Evolutionary conservation across 2,329 filamentous ascomycete genomes (phyloP).

Genomic region (Sporothrix schenckii): DNA sequence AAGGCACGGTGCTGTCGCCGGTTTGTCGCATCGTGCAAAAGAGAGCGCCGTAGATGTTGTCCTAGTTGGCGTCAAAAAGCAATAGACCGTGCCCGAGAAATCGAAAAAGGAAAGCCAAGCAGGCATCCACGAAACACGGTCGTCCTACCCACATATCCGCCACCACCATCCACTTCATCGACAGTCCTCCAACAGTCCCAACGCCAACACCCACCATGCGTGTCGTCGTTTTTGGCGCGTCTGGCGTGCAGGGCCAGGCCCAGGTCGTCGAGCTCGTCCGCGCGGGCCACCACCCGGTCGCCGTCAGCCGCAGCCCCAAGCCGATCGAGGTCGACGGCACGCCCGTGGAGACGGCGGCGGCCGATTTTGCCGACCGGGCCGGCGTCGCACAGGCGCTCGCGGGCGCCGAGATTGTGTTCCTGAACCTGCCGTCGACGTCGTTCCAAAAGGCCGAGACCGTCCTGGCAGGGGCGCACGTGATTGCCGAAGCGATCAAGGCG

Average conservation of each 20-base stretch:
- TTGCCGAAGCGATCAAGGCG: constrained; percentile 56
- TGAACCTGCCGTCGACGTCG: constrained; percentile 40
- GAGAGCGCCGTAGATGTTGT: not conserved
- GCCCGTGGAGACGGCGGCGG: constrained; percentile 36
- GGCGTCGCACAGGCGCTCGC: constrained; percentile 33
- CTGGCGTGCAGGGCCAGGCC: constrained; percentile 40
- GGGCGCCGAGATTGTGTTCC: constrained; percentile 37
- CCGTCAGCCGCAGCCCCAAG: constrained; percentile 39
- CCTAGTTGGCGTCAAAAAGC: not conserved
- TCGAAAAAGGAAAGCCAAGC: constrained; percentile 1
- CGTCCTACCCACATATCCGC: not conserved
- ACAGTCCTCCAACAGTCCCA: not conserved
- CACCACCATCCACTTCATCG: not conserved
- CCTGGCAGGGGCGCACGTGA: constrained; percentile 60
- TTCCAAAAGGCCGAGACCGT: constrained; percentile 48
- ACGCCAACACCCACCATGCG: constrained; percentile 35
- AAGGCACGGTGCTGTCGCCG: constrained; percentile 7
- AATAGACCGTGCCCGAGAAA: not conserved
- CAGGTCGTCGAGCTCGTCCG: constrained; percentile 38
- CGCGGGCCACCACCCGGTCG: constrained; percentile 38
- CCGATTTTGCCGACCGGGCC: constrained; percentile 35
- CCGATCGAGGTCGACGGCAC: constrained; percentile 35
- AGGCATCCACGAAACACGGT: not conserved
- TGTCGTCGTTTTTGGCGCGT: constrained; percentile 41
- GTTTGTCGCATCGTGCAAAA: not conserved